phyloP scores from a whole-genome alignment of 108 stramenopile genomes.

The Nannochloropsis salina region DNA sequence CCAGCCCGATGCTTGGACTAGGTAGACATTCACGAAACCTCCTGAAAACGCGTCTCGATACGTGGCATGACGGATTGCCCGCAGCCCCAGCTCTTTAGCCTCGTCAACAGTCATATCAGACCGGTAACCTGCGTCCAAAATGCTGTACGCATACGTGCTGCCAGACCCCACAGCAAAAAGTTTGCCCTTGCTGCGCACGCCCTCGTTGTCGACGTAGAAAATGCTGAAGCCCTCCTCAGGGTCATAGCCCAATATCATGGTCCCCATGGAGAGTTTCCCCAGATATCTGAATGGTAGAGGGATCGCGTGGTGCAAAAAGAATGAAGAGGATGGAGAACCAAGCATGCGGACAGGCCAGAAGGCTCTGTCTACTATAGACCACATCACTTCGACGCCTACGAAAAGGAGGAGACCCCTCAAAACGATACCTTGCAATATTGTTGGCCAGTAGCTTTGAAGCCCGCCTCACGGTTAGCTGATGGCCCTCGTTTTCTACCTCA shows the following conservation, averaged over 20 bases:
- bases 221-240: slow-evolving; percentile 18
- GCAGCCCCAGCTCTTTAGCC: slow-evolving; percentile 37
- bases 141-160: slow-evolving; percentile 48
- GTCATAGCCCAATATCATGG: slow-evolving; percentile 59
- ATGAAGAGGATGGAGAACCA: neutral
- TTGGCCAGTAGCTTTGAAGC: slow-evolving; percentile 46
- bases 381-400: no score
- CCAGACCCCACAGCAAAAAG: slow-evolving; percentile 49
- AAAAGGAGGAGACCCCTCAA: neutral
- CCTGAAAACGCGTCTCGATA: slow-evolving; percentile 44
- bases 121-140: slow-evolving; percentile 43
- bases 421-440: neutral
- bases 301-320: neutral
- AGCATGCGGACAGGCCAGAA: neutral
- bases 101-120: slow-evolving; percentile 31
- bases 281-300: slow-evolving; percentile 2
- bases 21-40: slow-evolving; percentile 46
- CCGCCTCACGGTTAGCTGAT: slow-evolving; percentile 21
- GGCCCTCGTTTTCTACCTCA: slow-evolving; percentile 13
- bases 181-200: slow-evolving; percentile 30
- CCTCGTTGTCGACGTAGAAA: slow-evolving; percentile 46
- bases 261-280: slow-evolving; percentile 39
- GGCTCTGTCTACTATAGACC: no score
- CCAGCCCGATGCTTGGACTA: slow-evolving; percentile 44
- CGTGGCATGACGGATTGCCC: slow-evolving; percentile 43